Base-by-base conservation (phyloP, 768 basidiomycete species). In the Agrocybe pediades region DNA sequence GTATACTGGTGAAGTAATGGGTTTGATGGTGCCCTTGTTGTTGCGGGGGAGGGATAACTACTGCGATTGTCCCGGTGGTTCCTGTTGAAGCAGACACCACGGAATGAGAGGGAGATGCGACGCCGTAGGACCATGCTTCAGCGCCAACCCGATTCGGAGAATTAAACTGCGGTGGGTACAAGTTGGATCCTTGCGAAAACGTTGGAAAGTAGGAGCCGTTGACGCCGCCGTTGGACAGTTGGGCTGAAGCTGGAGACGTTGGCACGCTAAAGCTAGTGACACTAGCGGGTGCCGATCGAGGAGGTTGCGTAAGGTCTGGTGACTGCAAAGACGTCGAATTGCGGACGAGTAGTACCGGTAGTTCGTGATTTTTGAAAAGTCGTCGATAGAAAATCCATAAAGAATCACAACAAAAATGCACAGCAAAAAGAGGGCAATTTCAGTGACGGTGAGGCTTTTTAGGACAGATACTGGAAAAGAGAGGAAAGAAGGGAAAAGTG, bases 221-320 rank as follows among this genome's bases (percentile, higher is more conserved):
- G 33, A 13, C 29, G 15, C 24, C n/a, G 29, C 45, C 25, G 29
- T 19, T 29, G 16, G 45, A 29, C 6, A 29, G 1, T 9, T 19
- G 26, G 39, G 51, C 39, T 29, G 40, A 11, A 15, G 13, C 41
- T 16, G 39, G 36, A 26, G 44, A 21, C n/a, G 24, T 27, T 23
- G 48, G 54, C 16, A 47, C 45, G 11, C 41, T 49, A 27, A 58
- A 55, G 19, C 49, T 45, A 23, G 56, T 17, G 20, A 53, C 30
- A 45, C 56, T 58, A 29, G 49, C 41, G n/a, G 49, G 49, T 44
- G 56, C 56, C 25, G 59, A 55, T 40, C 42, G 59, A 40, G 53
- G 50, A 20, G 55, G 50, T 33, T 42, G 50, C 33, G 53, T 41
- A 36, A 53, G 41, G 42, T 52, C 40, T 49, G 51, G 46, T 54